Percentiles rank a stretch among this genome's conserved stretches.
Evolutionary conservation across 2,329 filamentous ascomycete species (phyloP).

Genomic region (Stagonosporopsis tanaceti): DNA sequence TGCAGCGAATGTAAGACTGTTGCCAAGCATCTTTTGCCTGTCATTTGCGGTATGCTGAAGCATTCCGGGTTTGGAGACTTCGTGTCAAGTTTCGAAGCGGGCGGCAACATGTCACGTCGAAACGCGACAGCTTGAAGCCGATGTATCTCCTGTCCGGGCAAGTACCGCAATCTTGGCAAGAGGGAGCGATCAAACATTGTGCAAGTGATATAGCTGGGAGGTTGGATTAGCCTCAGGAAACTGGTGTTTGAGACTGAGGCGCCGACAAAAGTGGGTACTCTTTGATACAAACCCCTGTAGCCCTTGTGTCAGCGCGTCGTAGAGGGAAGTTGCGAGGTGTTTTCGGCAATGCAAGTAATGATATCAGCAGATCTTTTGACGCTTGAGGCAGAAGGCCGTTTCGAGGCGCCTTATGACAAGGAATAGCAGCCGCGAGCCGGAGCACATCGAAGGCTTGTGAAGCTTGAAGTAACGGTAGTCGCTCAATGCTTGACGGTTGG

Average conservation of each 20-base stretch:
- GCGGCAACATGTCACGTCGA: conserved; percentile 27
- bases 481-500: background rate
- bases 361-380: conserved; percentile 1
- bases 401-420: conserved; percentile 3
- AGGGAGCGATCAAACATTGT: conserved; percentile 18
- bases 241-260: conserved; percentile 30
- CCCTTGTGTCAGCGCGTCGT: conserved; percentile 13
- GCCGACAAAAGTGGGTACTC: conserved; percentile 17
- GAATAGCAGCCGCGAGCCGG: background rate
- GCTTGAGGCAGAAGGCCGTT: background rate
- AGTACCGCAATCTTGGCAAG: conserved; percentile 19
- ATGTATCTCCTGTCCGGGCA: conserved; percentile 16
- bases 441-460: background rate
- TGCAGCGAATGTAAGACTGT: background rate
- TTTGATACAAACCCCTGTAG: conserved; percentile 24
- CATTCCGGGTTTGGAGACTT: conserved; percentile 26
- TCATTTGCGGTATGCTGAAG: conserved; percentile 11
- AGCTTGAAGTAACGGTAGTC: background rate
- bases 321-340: conserved; percentile 9
- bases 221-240: conserved; percentile 19
- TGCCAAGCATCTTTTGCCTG: conserved; percentile 7
- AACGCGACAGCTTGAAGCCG: conserved; percentile 28
- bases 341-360: conserved; percentile 5
- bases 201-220: conserved; percentile 18
- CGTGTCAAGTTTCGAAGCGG: conserved; percentile 36